Evolutionary conservation across 768 basidiomycete genomes (phyloP).

Genomic region (Russula emetica): DNA sequence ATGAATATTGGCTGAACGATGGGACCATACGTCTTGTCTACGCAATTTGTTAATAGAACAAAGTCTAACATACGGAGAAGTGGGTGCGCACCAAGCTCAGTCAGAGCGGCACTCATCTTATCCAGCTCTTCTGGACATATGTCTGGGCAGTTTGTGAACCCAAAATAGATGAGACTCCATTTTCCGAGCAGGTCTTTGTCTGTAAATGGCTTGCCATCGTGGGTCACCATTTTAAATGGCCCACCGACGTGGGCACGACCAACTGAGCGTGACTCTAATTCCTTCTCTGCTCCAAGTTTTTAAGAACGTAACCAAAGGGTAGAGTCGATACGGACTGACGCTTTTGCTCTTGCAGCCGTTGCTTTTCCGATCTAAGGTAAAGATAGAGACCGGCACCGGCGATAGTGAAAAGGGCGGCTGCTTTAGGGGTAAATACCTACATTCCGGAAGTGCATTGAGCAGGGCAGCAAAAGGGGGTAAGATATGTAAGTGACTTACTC

Average conservation of each 20-base stretch:
- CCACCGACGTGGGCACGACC: conserved; percentile 91
- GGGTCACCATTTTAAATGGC: conserved; percentile 72
- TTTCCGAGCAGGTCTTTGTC: conserved; percentile 81
- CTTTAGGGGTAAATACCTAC: conserved; percentile 88
- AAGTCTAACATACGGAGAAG: neutral
- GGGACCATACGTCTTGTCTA: conserved; percentile 66
- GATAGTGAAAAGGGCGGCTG: conserved; percentile 78
- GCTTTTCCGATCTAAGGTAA: conserved; percentile 89
- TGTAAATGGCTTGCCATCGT: conserved; percentile 65
- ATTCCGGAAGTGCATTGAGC: neutral
- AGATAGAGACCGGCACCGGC: conserved; percentile 78
- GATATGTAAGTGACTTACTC: conserved; percentile 17
- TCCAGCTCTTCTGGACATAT: conserved; percentile 98
- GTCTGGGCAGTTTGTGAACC: conserved; percentile 99
- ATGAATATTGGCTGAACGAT: conserved; percentile 90
- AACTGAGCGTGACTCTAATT: conserved; percentile 64
- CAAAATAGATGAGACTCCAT: conserved; percentile 93
- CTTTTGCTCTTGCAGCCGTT: conserved; percentile 66
- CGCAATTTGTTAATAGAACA: conserved; percentile 2
- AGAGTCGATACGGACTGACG: conserved; percentile 42
- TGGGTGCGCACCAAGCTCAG: conserved; percentile 56
- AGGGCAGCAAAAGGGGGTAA: neutral
- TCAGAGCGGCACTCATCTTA: conserved; percentile 79
- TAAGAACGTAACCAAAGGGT: neutral
- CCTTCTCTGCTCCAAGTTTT: conserved; percentile 46